Conservation (phyloP, 352 stramenopile genomes). For the Phytopythium montanum region DNA sequence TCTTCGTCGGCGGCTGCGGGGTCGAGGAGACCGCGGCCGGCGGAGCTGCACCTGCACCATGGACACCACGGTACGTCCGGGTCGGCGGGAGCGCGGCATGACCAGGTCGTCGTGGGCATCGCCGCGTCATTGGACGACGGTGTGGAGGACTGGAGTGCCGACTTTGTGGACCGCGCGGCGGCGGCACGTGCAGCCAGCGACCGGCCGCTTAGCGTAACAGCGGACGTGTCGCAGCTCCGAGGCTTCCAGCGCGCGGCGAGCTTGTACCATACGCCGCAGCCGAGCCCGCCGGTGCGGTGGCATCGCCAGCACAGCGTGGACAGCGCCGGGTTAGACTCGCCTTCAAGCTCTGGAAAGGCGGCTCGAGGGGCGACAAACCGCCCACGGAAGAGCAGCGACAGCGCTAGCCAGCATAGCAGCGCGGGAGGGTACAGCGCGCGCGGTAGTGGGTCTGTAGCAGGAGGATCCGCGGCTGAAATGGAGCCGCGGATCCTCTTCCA, state of each 20-base stretch:
- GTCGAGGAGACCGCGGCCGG: conserved; percentile 3
- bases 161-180: conserved; percentile 32
- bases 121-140: conserved; percentile 59
- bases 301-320: conserved; percentile 37
- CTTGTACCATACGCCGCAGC: conserved; percentile 10
- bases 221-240: conserved; percentile 13
- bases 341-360: conserved; percentile 19
- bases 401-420: conserved; percentile 10
- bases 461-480: conserved; percentile 21
- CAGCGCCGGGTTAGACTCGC: conserved; percentile 23
- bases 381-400: conserved; percentile 7
- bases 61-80: not conserved
- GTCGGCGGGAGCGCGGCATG: conserved; percentile 8
- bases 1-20: not conserved
- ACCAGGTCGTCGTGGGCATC: conserved; percentile 76
- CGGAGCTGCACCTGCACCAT: conserved; percentile 6
- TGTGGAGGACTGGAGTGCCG: conserved; percentile 75
- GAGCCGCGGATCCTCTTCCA: conserved; percentile 11
- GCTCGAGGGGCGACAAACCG: conserved; percentile 24
- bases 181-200: not conserved
- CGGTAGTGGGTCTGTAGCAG: conserved; percentile 12
- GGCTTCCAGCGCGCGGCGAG: conserved; percentile 24
- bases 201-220: not conserved
- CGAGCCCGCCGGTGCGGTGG: conserved; percentile 22
- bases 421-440: conserved; percentile 9